phyloP scores from a whole-genome alignment of 805 yeast species.

The Saccharomycopsis selenospora region DNA sequence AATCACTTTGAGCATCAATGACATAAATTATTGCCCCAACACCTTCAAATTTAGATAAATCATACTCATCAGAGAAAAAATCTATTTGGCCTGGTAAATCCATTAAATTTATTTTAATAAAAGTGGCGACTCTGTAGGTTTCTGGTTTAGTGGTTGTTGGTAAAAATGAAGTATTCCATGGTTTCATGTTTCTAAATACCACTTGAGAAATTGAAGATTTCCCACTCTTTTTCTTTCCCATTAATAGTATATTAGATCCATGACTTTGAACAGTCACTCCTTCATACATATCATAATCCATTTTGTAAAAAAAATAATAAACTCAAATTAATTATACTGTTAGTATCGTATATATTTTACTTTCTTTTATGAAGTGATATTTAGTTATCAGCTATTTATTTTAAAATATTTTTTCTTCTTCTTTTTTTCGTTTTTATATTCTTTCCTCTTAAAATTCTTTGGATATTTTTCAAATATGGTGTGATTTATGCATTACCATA shows the following conservation, averaged over 20 bases:
- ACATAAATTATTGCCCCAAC: constrained; percentile 92
- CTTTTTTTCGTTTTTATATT: too few species aligned
- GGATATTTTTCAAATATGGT: too few species aligned
- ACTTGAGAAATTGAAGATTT: constrained; percentile 94
- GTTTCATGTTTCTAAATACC: constrained; percentile 94
- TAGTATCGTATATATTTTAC: too few species aligned
- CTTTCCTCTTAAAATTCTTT: too few species aligned
- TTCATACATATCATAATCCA: constrained; percentile 1
- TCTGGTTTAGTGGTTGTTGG: constrained; percentile 90
- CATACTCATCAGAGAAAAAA: constrained; percentile 52
- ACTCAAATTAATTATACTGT: too few species aligned
- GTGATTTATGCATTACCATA: too few species aligned
- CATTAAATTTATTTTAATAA: constrained; percentile 82
- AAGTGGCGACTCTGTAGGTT: constrained; percentile 71
- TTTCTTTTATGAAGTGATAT: too few species aligned
- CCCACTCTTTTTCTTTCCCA: constrained; percentile 51
- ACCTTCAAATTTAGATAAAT: constrained; percentile 64
- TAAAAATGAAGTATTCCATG: constrained; percentile 82
- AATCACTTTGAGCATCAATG: constrained; percentile 93
- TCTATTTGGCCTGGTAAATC: constrained; percentile 93
- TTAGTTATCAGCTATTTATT: too few species aligned
- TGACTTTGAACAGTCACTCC: not conserved
- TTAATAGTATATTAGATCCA: constrained; percentile 17
- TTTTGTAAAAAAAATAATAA: too few species aligned
- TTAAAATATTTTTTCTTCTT: too few species aligned